Evolutionary conservation across 371 early-diverging fungal species (phyloP).

Genomic region (Fennellomyces sp.): DNA sequence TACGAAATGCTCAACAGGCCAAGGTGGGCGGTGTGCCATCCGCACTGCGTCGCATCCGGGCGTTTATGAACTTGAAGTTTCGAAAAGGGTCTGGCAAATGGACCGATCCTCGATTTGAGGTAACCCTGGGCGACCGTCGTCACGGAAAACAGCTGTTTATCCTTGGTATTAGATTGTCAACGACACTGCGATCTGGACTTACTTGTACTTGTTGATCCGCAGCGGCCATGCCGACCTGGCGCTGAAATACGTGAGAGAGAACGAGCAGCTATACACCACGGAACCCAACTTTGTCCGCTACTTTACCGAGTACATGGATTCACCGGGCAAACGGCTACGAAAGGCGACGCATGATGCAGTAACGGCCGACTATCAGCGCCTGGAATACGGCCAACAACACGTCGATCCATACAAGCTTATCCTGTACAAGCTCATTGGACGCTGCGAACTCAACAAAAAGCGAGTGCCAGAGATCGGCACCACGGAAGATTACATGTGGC

Average conservation of each 20-base stretch:
- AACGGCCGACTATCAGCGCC: constrained; percentile 58
- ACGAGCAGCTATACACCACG: constrained; percentile 51
- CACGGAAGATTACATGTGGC: constrained; percentile 89
- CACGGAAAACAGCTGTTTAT: not conserved
- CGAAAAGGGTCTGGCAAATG: constrained; percentile 44
- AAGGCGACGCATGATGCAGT: constrained; percentile 51
- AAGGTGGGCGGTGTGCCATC: constrained; percentile 75
- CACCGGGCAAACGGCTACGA: constrained; percentile 23
- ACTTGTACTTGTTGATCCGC: constrained; percentile 78
- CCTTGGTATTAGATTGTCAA: constrained; percentile 47
- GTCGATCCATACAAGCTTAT: constrained; percentile 89
- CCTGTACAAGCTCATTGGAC: constrained; percentile 85
- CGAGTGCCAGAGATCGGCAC: constrained; percentile 60
- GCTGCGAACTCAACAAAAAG: constrained; percentile 80
- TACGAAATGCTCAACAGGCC: constrained; percentile 58
- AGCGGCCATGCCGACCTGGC: constrained; percentile 72
- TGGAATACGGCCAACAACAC: constrained; percentile 44
- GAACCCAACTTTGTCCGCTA: constrained; percentile 67
- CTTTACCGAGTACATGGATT: constrained; percentile 68
- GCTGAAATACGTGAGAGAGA: constrained; percentile 59
- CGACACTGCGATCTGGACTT: constrained; percentile 82
- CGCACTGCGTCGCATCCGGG: constrained; percentile 63
- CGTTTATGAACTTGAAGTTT: constrained; percentile 68
- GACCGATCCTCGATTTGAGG: constrained; percentile 57
- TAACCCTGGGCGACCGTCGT: no score